Conservation (phyloP, 2,329 filamentous ascomycete genomes). For the Trichoderma sp. region DNA sequence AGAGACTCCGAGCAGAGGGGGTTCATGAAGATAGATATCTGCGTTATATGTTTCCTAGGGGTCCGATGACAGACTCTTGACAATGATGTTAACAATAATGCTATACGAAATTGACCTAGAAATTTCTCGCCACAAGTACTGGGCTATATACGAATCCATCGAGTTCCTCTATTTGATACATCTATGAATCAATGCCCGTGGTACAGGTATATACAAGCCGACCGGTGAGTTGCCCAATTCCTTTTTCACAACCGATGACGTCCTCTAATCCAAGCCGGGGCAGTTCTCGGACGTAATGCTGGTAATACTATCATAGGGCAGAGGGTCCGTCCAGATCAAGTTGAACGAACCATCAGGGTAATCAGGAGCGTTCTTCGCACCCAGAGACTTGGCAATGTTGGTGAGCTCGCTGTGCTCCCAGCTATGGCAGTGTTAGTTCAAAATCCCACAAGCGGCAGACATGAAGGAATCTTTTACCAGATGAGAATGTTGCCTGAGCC, state of each 20-base stretch:
- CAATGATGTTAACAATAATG: too few species aligned
- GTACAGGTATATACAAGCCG: not conserved
- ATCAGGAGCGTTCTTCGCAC: conserved; percentile 50
- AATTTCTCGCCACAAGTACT: too few species aligned
- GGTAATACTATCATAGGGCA: conserved; percentile 52
- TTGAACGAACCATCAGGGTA: conserved; percentile 57
- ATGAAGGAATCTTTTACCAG: conserved; percentile 41
- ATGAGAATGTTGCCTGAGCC: conserved; percentile 61
- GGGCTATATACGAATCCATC: too few species aligned
- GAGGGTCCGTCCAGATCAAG: conserved; percentile 60
- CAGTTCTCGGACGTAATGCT: conserved; percentile 54
- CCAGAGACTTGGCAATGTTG: conserved; percentile 55
- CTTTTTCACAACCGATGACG: not conserved
- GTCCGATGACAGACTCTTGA: too few species aligned
- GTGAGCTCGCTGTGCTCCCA: conserved; percentile 61
- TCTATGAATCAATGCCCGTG: too few species aligned
- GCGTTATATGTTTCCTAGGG: not conserved
- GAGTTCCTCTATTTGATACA: not conserved
- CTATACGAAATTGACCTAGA: not conserved
- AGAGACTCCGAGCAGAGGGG: too few species aligned
- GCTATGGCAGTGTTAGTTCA: conserved; percentile 36
- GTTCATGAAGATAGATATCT: too few species aligned
- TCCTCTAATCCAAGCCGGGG: conserved; percentile 50
- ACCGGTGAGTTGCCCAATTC: not conserved
- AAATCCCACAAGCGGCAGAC: not conserved